These are phyloP conservation scores for Candida gorgasii DNA, from an alignment of 805 yeast genomes.

Conservation along the genomic window DNA sequence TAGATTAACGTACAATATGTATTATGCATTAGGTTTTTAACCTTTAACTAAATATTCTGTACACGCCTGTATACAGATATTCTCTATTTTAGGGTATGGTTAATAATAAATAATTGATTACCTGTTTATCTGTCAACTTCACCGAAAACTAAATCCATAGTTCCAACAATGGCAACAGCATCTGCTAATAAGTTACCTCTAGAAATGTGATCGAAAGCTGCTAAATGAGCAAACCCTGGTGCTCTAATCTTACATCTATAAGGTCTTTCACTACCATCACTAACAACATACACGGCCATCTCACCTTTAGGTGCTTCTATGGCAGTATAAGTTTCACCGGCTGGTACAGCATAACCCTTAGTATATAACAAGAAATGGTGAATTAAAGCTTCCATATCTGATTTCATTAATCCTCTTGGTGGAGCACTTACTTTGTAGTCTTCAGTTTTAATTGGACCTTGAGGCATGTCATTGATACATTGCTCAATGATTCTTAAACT, in stretches of 20 bases:
- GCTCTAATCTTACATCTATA: constrained; percentile 91
- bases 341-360: constrained; percentile 86
- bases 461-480: constrained; percentile 88
- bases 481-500: constrained; percentile 86
- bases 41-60: constrained; percentile 1
- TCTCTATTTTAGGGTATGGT: constrained; percentile 3
- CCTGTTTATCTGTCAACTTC: constrained; percentile 78
- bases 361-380: constrained; percentile 87
- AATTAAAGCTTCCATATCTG: constrained; percentile 89
- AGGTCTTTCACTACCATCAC: constrained; percentile 89
- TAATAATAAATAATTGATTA: neutral
- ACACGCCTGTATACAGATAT: neutral
- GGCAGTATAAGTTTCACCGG: constrained; percentile 88
- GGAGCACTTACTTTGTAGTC: constrained; percentile 86
- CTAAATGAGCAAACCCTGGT: constrained; percentile 91
- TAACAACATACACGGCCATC: constrained; percentile 86
- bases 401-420: constrained; percentile 78
- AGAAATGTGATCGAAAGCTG: constrained; percentile 82
- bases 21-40: constrained; percentile 8
- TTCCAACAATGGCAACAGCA: constrained; percentile 91
- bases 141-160: constrained; percentile 93
- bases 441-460: constrained; percentile 89
- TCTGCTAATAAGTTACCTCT: constrained; percentile 88
- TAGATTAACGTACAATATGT: constrained; percentile 4
- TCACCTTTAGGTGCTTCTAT: constrained; percentile 96